Evolutionary conservation across 225 moss, liverwort and hornwort genomes (phyloP).

Genomic region (Polytrichum formosum): DNA sequence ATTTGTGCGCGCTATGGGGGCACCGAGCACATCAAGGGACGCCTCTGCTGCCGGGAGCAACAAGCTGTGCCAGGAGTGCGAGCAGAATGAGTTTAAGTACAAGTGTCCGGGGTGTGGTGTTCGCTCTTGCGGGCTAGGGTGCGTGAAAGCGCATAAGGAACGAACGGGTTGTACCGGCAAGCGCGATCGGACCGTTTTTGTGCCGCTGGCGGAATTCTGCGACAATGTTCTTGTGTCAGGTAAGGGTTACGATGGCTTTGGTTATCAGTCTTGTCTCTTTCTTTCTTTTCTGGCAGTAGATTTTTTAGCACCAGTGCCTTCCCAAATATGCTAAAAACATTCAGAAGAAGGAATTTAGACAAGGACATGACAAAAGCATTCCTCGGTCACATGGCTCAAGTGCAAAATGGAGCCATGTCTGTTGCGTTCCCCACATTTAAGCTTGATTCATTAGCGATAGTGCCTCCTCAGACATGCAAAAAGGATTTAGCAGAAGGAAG

Average conservation of each 20-base stretch:
- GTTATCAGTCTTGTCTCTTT: too few relatives aligned
- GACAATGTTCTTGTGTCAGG: slow-evolving; percentile 89
- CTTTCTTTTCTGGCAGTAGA: too few relatives aligned
- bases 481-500: too few relatives aligned
- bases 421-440: too few relatives aligned
- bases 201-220: slow-evolving; percentile 63
- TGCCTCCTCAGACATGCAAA: too few relatives aligned
- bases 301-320: too few relatives aligned
- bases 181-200: slow-evolving; percentile 84
- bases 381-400: too few relatives aligned
- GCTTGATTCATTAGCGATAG: too few relatives aligned
- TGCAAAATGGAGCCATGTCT: too few relatives aligned
- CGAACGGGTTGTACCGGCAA: slow-evolving; percentile 77
- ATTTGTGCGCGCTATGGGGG: slow-evolving; percentile 21
- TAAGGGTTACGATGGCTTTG: not conserved
- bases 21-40: slow-evolving; percentile 15
- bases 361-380: too few relatives aligned
- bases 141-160: slow-evolving; percentile 79
- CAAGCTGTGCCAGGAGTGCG: slow-evolving; percentile 72
- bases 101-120: slow-evolving; percentile 84
- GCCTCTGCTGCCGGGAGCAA: not conserved
- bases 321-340: too few relatives aligned
- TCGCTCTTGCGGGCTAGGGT: slow-evolving; percentile 70
- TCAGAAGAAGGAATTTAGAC: too few relatives aligned
- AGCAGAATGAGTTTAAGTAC: slow-evolving; percentile 66